Evolutionary conservation across 2,329 filamentous ascomycete species (phyloP), one percentile per base, ranked within the genome.

Genomic region (Sporothrix brunneoviolacea): DNA sequence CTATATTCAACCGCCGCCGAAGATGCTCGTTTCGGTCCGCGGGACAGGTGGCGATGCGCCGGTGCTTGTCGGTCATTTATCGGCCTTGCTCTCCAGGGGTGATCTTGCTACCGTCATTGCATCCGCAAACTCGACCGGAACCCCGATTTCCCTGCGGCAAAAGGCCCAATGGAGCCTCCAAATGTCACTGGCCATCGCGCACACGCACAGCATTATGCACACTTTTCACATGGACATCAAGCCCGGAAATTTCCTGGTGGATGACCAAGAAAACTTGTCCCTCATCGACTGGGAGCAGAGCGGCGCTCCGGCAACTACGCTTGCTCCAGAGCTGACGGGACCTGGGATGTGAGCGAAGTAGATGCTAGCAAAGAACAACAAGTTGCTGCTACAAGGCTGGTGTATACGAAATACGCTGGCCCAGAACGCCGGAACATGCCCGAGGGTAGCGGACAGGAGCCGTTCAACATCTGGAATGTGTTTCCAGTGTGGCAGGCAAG

Each of bases 211-310:
- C 9, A 50, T 52, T 7, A 57, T 54, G 13, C 35, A 55, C 4
- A 63, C 55, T 2, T 65, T 55, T 40, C 61, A 64, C 48, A 62
- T 61, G 58, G 61, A 64, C 42, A 56, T 64, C 42, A 64, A 63
- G 50, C 61, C 62, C 2, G 57, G 56, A 19, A 64, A 65, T 45
- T 57, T 55, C 15, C 18, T 55, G 8, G 37, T 44, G 3, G 42
- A 51, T 24, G 35, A 40, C 22, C 8, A 45, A 18, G 42, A 45
- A 3, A 50, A 54, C 21, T 37, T 55, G 16, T 24, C 40, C 16
- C 45, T 55, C 18, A 28, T 35, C 37, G 54, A 54, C 41, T 55
- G 48, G 54, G 51, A 55, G 33, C 54, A 55, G 27, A 32, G n/a
- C 30, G 54, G 43, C 37, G 54, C 51, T 7, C 40, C 54, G 4